Evolutionary conservation across 306 rosid species (phyloP).

Genomic region (Leucaena leucocephala): DNA sequence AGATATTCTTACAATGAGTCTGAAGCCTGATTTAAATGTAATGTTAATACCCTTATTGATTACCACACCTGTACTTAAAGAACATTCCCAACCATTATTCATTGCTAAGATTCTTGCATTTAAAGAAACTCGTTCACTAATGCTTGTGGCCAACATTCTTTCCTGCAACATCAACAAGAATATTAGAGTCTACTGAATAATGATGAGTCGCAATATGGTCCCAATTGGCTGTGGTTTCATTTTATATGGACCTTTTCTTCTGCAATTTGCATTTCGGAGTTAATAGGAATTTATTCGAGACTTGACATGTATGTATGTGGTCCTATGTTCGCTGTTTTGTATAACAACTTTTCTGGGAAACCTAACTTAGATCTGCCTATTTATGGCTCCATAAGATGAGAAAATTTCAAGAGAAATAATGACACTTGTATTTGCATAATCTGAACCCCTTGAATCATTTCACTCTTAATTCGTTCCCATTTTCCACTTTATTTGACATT

Average conservation of each 20-base stretch:
- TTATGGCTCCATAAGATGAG: slow-evolving; percentile 4
- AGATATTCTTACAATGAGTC: slow-evolving; percentile 9
- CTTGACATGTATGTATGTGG: slow-evolving; percentile 44
- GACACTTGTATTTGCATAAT: slow-evolving; percentile 6
- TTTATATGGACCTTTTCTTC: slow-evolving; percentile 40
- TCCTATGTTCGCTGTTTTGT: slow-evolving; percentile 33
- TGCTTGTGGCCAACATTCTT: slow-evolving; percentile 47
- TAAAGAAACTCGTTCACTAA: slow-evolving; percentile 36
- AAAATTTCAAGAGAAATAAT: neutral
- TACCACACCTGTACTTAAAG: slow-evolving; percentile 30
- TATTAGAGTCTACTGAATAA: slow-evolving; percentile 26
- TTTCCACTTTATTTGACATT: neutral
- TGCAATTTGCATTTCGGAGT: slow-evolving; percentile 33
- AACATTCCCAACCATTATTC: slow-evolving; percentile 41
- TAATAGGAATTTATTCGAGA: slow-evolving; percentile 43
- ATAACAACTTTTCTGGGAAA: slow-evolving; percentile 20
- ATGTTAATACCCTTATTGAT: slow-evolving; percentile 30
- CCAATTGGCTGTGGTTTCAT: slow-evolving; percentile 47
- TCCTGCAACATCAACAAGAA: slow-evolving; percentile 39
- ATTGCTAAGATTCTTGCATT: slow-evolving; percentile 38
- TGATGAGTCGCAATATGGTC: slow-evolving; percentile 48
- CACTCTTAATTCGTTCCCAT: neutral
- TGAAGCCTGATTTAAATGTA: slow-evolving; percentile 32
- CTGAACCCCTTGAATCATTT: slow-evolving; percentile 5
- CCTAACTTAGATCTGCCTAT: neutral